Conservation (phyloP, 2,329 filamentous ascomycete species). For the Verticillium tricorpus region DNA sequence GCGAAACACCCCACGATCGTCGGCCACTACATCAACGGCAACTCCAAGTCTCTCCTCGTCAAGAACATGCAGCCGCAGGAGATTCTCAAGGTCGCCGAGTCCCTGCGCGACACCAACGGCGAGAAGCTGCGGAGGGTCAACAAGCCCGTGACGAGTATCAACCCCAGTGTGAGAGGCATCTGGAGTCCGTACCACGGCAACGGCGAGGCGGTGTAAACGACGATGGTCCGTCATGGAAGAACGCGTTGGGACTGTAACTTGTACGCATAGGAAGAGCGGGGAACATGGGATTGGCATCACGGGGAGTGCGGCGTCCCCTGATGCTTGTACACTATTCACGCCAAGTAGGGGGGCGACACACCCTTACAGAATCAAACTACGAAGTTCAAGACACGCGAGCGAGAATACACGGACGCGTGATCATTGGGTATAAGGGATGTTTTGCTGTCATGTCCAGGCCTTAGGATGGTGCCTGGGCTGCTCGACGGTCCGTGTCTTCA, state of each 20-base stretch:
- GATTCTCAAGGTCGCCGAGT: constrained; percentile 72
- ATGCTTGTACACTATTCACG: constrained; percentile 2
- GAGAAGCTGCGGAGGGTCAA: constrained; percentile 63
- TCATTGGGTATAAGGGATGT: not conserved
- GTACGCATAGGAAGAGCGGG: not conserved
- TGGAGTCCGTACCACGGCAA: constrained; percentile 68
- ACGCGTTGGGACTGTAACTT: not conserved
- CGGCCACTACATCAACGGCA: constrained; percentile 90
- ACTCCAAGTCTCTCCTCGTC: constrained; percentile 81
- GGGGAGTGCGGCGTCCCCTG: not conserved
- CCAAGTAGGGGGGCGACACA: not conserved
- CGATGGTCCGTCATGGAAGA: not conserved
- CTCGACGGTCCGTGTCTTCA: not conserved
- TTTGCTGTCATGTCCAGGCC: not conserved
- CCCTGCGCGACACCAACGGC: constrained; percentile 69
- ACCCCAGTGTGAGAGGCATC: constrained; percentile 62
- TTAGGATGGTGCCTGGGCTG: not conserved
- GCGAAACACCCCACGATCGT: constrained; percentile 82
- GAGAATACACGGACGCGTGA: not conserved
- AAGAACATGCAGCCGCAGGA: constrained; percentile 77
- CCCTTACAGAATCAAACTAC: not conserved
- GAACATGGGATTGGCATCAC: not conserved
- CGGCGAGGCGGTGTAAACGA: constrained; percentile 46
- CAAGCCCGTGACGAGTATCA: constrained; percentile 62
- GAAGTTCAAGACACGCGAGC: not conserved